Conservation (phyloP, 139 green algal genomes). For the Dunaliella primolecta region DNA sequence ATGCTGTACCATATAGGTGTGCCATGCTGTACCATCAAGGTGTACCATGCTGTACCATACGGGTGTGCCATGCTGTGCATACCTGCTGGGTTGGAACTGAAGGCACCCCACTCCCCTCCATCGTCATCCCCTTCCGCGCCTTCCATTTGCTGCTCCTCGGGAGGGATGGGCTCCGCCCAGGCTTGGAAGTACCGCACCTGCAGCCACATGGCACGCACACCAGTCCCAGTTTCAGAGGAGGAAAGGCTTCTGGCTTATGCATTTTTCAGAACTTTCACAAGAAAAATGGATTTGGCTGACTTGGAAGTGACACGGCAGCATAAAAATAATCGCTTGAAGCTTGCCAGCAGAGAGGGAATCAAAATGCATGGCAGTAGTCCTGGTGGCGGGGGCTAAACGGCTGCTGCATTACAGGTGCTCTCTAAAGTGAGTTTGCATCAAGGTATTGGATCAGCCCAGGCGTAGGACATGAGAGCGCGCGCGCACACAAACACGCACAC, state of each 20-base stretch:
- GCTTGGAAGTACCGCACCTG: slow-evolving; percentile 21
- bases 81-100: not conserved
- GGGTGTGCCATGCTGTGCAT: no score
- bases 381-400: not conserved
- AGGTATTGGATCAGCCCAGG: no score
- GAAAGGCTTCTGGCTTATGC: not conserved
- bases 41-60: no score
- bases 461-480: no score
- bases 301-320: no score
- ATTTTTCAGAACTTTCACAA: not conserved
- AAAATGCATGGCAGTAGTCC: not conserved
- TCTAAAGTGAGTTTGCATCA: no score
- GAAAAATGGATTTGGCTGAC: not conserved
- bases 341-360: not conserved
- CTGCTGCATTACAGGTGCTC: no score
- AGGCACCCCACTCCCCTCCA: slow-evolving; percentile 2
- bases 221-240: not conserved
- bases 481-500: no score
- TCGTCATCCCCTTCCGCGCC: slow-evolving; percentile 1
- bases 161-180: slow-evolving; percentile 9
- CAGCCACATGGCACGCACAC: not conserved
- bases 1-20: no score
- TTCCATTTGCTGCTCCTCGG: not conserved
- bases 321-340: no score
- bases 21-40: no score